Base-by-base conservation (phyloP, 1,284 basidiomycete species). In the Moniliophthora roreri region DNA sequence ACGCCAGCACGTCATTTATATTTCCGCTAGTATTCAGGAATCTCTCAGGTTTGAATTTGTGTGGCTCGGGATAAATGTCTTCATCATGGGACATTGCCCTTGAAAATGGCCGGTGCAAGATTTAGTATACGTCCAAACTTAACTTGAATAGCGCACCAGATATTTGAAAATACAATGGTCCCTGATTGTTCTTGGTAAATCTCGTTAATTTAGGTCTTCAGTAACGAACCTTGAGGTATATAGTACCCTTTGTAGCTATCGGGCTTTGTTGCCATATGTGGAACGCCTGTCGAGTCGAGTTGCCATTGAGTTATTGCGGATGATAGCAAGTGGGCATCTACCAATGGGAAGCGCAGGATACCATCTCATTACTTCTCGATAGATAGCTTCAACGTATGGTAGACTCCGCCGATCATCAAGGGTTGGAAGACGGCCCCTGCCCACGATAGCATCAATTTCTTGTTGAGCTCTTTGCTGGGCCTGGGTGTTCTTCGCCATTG, bases 81-180 rank as follows among this genome's bases (percentile, higher is more conserved):
- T 67, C 64, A 57, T 76, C 63, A 45, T 72, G 73, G 16, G 70
- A 61, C 67, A 77, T 74, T 36, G 66, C 68, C 66, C 66, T 68
- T 28, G 9, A 23, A 32, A 11, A 50, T 10, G 36, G 10, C 16
- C 15, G 11, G 20, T 13, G 11, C 28, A 6, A 32, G 28, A 11
- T 6, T 6, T 11, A 6, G 28, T 32, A 32, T 6, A 11, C 28
- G 11, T 11, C 28, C n/a, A n/a, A n/a, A n/a, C n/a, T n/a, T n/a
- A 32, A 32, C 11, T 32, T 6, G 11, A 6, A 32, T 32, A 6
- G 11, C 28, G 28, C 28, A 32, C 28, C 28, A 32, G 28, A 32
- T 32, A 11, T 32, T 32, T 6, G 7, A 6, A 6, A 32, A 6
- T 11, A 32, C 28, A 11, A 11, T 32, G 28, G 28, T 11, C 6